Base-by-base conservation (phyloP, 2,329 filamentous ascomycete genomes). In the Venturia effusa region DNA sequence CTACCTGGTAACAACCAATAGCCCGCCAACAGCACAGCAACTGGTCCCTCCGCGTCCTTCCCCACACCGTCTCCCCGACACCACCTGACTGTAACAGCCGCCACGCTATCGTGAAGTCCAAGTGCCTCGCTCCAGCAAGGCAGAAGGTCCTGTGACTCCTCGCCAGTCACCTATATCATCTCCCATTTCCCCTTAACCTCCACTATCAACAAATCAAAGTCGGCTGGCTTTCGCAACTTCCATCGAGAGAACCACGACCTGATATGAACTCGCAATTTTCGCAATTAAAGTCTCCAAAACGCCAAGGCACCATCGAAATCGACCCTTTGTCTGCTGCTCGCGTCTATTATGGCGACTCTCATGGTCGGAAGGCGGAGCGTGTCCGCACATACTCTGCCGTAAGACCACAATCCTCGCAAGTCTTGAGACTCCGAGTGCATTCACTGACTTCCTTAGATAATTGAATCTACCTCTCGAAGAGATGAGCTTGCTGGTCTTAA, bases 291-390 rank as follows among this genome's bases (percentile, higher is more conserved):
- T 40, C 59, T 19, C 59, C 59, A n/a, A 32, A 37, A n/a, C 62
- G 62, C 22, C 32, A 61, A 55, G 24, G 30, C 34, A 64, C 62
- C 37, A 32, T 64, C 66, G 75, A 75, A 64, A 70, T 79, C 68
- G 84, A 86, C 71, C 84, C 84, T 5, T 82, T 80, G 69, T 82
- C 83, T 43, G 76, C 82, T 45, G 79, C 84, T 10, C 79, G 83
- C 66, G 74, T 84, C 67, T 86, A 86, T 73, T 86, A 86, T 74
- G 83, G 83, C 68, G 76, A 81, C 61, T 78, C 78, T 65, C 76
- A 80, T 67, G 72, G 74, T 66, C 51, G 30, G 51, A 76, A 77
- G 69, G 78, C 80, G 70, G 74, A 76, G 66, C 76, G 80, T 63
- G 75, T 75, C 57, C 76, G 83, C 66, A 82, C 83, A 5, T 82